A percentile compares a stretch with the other conserved stretches of the same genome.
Evolutionary conservation across 1,139 yeast species (phyloP).

Genomic region (Pichia sp.): DNA sequence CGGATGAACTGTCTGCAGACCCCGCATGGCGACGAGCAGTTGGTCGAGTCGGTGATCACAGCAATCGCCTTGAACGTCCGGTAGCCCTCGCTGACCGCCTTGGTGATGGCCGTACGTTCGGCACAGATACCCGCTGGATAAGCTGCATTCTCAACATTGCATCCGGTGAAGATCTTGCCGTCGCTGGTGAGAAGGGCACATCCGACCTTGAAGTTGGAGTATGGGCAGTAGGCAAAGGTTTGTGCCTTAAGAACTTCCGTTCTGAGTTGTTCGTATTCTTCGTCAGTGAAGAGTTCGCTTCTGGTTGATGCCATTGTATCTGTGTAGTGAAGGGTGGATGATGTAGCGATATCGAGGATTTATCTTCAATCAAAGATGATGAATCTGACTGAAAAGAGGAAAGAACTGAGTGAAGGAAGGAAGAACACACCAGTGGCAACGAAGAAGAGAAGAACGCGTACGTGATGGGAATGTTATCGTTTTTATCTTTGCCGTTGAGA

Average conservation of each 20-base stretch:
- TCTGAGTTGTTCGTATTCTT: slow-evolving; percentile 19
- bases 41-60: slow-evolving; percentile 60
- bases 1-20: slow-evolving; percentile 87
- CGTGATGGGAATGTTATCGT: too few species aligned
- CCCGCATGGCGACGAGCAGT: slow-evolving; percentile 85
- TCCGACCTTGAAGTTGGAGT: slow-evolving; percentile 87
- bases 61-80: slow-evolving; percentile 60
- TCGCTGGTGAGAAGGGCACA: slow-evolving; percentile 60
- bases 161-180: slow-evolving; percentile 61
- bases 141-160: slow-evolving; percentile 91
- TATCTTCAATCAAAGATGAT: too few species aligned
- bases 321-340: too few species aligned
- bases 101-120: slow-evolving; percentile 74
- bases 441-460: too few species aligned
- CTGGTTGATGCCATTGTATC: too few species aligned
- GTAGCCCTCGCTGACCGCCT: slow-evolving; percentile 49
- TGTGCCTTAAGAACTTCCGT: slow-evolving; percentile 39
- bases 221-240: slow-evolving; percentile 68
- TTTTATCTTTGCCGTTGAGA: too few species aligned
- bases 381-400: too few species aligned
- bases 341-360: too few species aligned
- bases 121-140: slow-evolving; percentile 90
- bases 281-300: slow-evolving; percentile 6
- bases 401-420: too few species aligned
- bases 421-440: too few species aligned